Evolutionary conservation across 768 basidiomycete species (phyloP), one percentile per base, ranked within the genome.

Genomic region (Hypholoma sublateritium): DNA sequence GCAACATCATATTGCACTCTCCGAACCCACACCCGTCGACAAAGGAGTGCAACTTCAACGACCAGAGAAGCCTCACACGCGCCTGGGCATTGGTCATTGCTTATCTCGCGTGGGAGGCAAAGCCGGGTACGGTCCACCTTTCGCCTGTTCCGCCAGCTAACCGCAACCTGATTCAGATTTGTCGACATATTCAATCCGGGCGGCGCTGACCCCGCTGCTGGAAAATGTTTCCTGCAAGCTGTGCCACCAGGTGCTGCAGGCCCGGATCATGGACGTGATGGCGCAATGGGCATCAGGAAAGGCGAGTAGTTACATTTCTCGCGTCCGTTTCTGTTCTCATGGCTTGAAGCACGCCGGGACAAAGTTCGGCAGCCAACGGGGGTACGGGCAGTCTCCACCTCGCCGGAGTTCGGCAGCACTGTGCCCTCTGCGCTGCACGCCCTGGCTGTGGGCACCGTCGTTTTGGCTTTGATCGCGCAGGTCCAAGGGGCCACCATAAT

Each of bases 261-360:
- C 78, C 24, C 74, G 81, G n/a, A 73, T 84, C 28, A 77, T 74
- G 56, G 70, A 72, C 19, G 74, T 84, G 25, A 62, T 82, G 19
- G 62, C 75, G 14, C 76, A 82, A 61, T 85, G 84, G 84, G 77
- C 80, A 4, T 71, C 74, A 2, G 81, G 85, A 35, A 85, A 84
- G 73, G 83, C 83, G 59, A 32, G 62, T 54, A 53, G 50, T 17
- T 35, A 32, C 25, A 24, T 52, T 28, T 50, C 39, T 55, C 34
- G 25, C 39, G 21, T 24, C 32, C 9, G 4, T 19, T 35, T 53
- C 36, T 21, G 48, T 53, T 58, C 61, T 62, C 56, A 62, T 57
- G 57, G 57, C 28, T 57, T 47, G 43, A 44, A 17, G 3, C 43
- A 17, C 43, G 43, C 43, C 17, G 9, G n/a, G n/a, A n/a, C n/a